Percentiles rank a stretch among this genome's conserved stretches.
phyloP scores from a whole-genome alignment of 2,329 filamentous ascomycete species.

The Diaporthe sp. region DNA sequence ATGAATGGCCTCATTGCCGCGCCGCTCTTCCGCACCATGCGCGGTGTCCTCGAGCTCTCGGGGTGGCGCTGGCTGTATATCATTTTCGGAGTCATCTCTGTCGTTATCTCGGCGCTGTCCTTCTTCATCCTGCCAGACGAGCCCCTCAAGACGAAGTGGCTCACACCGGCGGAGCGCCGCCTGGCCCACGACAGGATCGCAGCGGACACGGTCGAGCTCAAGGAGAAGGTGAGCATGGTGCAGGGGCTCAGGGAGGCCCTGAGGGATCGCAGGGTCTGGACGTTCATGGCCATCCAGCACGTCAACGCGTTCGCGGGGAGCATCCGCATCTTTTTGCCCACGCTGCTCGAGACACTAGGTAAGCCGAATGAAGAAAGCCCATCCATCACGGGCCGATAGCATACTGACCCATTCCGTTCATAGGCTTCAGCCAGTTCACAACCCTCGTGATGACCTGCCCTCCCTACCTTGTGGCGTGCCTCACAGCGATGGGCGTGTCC shows the following conservation, averaged over 20 bases:
- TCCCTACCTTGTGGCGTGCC: constrained; percentile 56
- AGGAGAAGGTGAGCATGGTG: not conserved
- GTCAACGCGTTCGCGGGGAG: constrained; percentile 41
- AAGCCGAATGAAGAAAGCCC: not conserved
- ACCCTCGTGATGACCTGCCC: constrained; percentile 62
- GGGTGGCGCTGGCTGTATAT: not conserved
- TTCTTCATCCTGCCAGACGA: constrained; percentile 51
- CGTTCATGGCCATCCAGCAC: constrained; percentile 22
- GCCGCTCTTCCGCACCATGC: not conserved
- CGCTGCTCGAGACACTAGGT: constrained; percentile 55
- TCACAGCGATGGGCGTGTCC: constrained; percentile 51
- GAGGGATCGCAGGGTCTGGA: constrained; percentile 15
- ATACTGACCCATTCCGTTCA: not conserved
- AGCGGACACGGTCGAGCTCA: not conserved
- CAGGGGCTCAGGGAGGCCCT: constrained; percentile 2
- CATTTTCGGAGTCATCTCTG: not conserved
- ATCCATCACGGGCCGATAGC: no score
- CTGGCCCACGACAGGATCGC: constrained; percentile 48
- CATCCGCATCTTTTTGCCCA: constrained; percentile 47
- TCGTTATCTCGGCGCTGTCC: not conserved
- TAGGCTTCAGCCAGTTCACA: constrained; percentile 55
- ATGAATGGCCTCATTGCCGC: constrained; percentile 18
- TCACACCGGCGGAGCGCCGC: constrained; percentile 56
- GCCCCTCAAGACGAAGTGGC: constrained; percentile 53
- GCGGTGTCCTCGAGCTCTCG: not conserved